Evolutionary conservation across 352 stramenopile species (phyloP).

Genomic region (Phytophthora tubulina): DNA sequence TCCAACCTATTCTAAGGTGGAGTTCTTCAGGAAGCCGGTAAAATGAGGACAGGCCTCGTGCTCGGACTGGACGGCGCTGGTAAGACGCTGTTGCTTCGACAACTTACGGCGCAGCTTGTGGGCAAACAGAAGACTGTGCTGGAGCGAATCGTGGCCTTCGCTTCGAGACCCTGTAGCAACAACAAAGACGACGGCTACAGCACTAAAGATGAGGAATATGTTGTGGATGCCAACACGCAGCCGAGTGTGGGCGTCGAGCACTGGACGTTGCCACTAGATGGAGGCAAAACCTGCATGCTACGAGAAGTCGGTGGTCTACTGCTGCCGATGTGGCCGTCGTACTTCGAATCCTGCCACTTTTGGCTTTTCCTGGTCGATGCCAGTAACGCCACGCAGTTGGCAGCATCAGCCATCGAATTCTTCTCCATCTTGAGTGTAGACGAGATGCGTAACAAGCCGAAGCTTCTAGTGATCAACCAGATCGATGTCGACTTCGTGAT

Average conservation of each 20-base stretch:
- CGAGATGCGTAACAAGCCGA: conserved; percentile 65
- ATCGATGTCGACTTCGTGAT: conserved; percentile 61
- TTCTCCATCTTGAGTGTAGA: conserved; percentile 68
- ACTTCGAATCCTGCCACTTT: conserved; percentile 71
- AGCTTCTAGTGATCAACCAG: conserved; percentile 78
- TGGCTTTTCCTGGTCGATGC: conserved; percentile 80
- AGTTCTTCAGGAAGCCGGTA: not conserved
- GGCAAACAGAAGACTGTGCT: conserved; percentile 54
- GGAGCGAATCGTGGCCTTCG: conserved; percentile 48
- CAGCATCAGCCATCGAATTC: conserved; percentile 64
- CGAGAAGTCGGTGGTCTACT: conserved; percentile 75
- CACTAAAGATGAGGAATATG: conserved; percentile 24
- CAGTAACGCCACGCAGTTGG: conserved; percentile 61
- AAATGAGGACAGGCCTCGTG: conserved; percentile 71
- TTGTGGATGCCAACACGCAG: conserved; percentile 54
- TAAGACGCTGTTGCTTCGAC: conserved; percentile 78
- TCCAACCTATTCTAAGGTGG: conserved; percentile 26
- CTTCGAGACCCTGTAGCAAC: conserved; percentile 23
- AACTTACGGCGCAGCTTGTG: conserved; percentile 57
- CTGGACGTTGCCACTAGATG: conserved; percentile 55
- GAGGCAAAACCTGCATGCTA: conserved; percentile 45
- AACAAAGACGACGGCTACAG: conserved; percentile 19
- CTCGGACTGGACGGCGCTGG: conserved; percentile 73
- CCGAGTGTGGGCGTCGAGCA: conserved; percentile 76
- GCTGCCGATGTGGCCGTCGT: conserved; percentile 78